Percentiles rank a stretch among this genome's conserved stretches.
Conservation (phyloP, 352 stramenopile genomes). For the Phytopythium boreale region DNA sequence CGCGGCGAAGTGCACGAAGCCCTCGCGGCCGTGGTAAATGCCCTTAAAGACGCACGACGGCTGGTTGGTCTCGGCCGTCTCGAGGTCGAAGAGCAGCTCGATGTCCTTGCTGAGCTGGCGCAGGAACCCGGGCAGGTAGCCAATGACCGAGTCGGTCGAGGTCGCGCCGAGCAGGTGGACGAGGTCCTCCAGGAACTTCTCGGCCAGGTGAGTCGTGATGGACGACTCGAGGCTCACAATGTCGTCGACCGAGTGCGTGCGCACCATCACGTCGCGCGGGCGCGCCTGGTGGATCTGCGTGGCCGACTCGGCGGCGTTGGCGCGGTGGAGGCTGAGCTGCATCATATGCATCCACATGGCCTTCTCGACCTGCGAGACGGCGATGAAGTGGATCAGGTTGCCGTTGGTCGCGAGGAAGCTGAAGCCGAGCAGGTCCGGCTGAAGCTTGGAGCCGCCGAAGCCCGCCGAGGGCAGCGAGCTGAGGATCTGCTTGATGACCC, state of each 20-base stretch:
- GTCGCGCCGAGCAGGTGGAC: conserved; percentile 44
- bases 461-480: conserved; percentile 74
- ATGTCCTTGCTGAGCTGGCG: conserved; percentile 86
- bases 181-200: conserved; percentile 70
- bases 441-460: conserved; percentile 77
- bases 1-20: conserved; percentile 81
- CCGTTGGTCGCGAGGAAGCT: conserved; percentile 83
- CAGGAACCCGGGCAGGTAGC: conserved; percentile 61
- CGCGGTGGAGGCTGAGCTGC: conserved; percentile 56
- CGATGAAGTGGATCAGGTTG: conserved; percentile 84
- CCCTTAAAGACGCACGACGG: conserved; percentile 86
- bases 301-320: conserved; percentile 34
- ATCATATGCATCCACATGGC: conserved; percentile 85
- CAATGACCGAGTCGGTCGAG: conserved; percentile 40
- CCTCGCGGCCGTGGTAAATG: conserved; percentile 83
- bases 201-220: conserved; percentile 63
- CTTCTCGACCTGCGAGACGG: conserved; percentile 68
- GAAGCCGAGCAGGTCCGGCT: conserved; percentile 76
- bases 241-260: conserved; percentile 40
- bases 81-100: conserved; percentile 81
- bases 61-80: conserved; percentile 67
- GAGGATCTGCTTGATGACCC: conserved; percentile 80
- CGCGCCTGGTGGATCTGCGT: conserved; percentile 36
- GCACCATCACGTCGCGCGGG: conserved; percentile 22
- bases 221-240: conserved; percentile 52